These are phyloP conservation scores for Cutaneotrichosporon sp. DNA, from an alignment of 1,284 basidiomycete genomes.

Conservation along the genomic window DNA sequence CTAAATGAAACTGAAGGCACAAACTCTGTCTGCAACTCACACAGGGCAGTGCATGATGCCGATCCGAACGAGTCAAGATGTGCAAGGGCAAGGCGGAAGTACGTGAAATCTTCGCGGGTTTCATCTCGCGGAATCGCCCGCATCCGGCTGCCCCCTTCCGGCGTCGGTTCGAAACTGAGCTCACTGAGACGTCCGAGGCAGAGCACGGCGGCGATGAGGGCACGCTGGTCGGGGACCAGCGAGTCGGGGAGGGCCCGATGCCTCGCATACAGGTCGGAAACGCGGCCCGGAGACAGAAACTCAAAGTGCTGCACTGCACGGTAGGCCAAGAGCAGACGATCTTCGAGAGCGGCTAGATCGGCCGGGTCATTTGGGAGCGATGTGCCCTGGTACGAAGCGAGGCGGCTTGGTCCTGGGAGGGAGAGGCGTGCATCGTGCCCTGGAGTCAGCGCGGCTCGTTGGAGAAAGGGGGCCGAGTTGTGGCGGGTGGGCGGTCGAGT, in stretches of 20 bases:
- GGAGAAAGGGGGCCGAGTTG: too few species aligned
- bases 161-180: conserved; percentile 7
- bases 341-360: conserved; percentile 13
- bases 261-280: conserved; percentile 19
- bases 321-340: conserved; percentile 14
- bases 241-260: conserved; percentile 22
- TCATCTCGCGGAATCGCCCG: conserved; percentile 4
- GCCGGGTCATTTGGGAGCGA: conserved; percentile 1
- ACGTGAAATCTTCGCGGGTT: conserved; percentile 27
- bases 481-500: too few species aligned
- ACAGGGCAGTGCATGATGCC: conserved; percentile 23
- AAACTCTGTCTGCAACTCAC: too few species aligned
- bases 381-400: conserved; percentile 1
- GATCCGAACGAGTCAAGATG: conserved; percentile 22
- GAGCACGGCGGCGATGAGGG: conserved; percentile 23
- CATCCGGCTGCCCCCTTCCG: conserved; percentile 3
- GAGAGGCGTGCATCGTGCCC: conserved; percentile 14
- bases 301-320: conserved; percentile 18
- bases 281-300: conserved; percentile 8
- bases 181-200: conserved; percentile 19
- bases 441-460: too few species aligned
- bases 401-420: conserved; percentile 10
- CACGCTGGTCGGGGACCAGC: conserved; percentile 24
- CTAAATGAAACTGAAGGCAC: too few species aligned
- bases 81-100: conserved; percentile 24